Percentiles rank a stretch among this genome's conserved stretches.
phyloP scores from a whole-genome alignment of 306 rosid species.

The Quercus engelmannii region DNA sequence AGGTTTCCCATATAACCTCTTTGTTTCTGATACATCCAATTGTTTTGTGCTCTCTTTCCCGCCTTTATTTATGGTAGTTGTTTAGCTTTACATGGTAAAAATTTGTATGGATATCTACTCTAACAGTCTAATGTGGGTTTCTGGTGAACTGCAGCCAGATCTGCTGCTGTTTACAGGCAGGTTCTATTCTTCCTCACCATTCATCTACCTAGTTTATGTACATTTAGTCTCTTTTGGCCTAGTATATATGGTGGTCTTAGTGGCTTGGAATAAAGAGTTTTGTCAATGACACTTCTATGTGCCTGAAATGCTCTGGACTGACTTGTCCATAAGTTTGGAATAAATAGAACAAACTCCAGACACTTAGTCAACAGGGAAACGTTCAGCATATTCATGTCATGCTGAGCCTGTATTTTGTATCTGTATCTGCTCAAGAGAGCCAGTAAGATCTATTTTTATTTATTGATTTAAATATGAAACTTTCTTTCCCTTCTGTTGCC shows the following conservation, averaged over 20 bases:
- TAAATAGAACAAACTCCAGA: too few relatives aligned
- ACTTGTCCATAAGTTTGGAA: not conserved
- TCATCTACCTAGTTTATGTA: constrained; percentile 24
- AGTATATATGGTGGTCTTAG: constrained; percentile 19
- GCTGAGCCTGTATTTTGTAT: not conserved
- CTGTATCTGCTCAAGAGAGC: not conserved
- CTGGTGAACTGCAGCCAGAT: constrained; percentile 83
- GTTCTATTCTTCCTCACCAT: constrained; percentile 31
- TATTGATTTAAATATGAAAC: constrained; percentile 4
- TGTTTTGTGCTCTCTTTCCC: not conserved
- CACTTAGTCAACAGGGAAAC: too few relatives aligned
- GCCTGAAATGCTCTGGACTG: constrained; percentile 9
- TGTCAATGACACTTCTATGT: constrained; percentile 6
- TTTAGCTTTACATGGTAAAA: constrained; percentile 5
- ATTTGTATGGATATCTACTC: constrained; percentile 13
- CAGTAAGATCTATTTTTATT: constrained; percentile 10
- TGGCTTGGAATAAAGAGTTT: constrained; percentile 13
- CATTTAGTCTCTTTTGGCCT: constrained; percentile 13
- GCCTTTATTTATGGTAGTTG: not conserved
- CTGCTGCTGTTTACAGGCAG: constrained; percentile 98
- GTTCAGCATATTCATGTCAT: not conserved
- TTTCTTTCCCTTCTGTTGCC: not conserved
- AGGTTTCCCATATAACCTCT: not conserved
- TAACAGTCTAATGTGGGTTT: constrained; percentile 42
- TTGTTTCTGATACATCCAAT: not conserved